A percentile compares a stretch with the other conserved stretches of the same genome.
Conservation (phyloP, 345 rosid species). For the Ceriops decandra region DNA sequence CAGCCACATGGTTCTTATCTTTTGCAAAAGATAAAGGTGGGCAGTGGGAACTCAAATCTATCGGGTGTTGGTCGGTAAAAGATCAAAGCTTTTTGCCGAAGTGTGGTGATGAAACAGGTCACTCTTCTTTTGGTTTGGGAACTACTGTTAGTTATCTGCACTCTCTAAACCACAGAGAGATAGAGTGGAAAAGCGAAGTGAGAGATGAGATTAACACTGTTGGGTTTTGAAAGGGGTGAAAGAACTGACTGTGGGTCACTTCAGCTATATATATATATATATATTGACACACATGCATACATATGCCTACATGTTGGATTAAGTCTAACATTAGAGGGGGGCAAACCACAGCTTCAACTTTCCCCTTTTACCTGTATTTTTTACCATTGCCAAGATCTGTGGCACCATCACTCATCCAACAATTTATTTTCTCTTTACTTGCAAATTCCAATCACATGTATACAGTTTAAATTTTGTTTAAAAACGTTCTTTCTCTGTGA, state of each 20-base stretch:
- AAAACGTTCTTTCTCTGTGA: too few relatives aligned
- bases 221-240: conserved; percentile 19
- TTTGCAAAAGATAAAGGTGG: background rate
- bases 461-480: conserved; percentile 14
- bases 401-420: background rate
- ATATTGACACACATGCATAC: background rate
- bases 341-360: too few relatives aligned
- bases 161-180: too few relatives aligned
- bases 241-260: conserved; percentile 56
- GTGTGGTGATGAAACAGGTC: background rate
- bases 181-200: background rate
- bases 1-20: too few relatives aligned
- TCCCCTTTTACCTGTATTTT: too few relatives aligned
- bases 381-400: background rate
- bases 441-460: conserved; percentile 7
- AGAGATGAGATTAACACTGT: conserved; percentile 10
- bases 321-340: too few relatives aligned
- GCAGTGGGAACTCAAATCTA: background rate
- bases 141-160: background rate
- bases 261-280: conserved; percentile 20
- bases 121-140: background rate
- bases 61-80: background rate
- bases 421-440: too few relatives aligned
- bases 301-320: too few relatives aligned
- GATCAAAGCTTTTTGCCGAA: background rate